phyloP scores from a whole-genome alignment of 108 stramenopile genomes.

The Skeletonema potamos region DNA sequence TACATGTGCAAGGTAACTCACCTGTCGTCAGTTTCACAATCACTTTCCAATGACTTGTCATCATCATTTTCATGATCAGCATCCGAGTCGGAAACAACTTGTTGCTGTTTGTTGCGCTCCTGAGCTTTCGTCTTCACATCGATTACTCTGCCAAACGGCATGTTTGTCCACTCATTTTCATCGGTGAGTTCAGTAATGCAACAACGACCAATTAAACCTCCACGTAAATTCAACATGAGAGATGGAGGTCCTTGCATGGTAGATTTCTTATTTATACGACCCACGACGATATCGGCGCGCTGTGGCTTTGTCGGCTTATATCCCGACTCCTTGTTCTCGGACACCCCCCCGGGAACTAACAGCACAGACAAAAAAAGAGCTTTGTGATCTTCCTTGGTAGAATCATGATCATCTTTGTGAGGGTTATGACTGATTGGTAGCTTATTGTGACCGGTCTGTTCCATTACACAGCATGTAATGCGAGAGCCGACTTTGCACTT shows the following conservation, averaged over 20 bases:
- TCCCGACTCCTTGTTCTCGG: slow-evolving; percentile 18
- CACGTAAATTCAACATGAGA: slow-evolving; percentile 78
- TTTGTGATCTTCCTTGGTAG: slow-evolving; percentile 29
- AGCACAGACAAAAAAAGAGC: slow-evolving; percentile 49
- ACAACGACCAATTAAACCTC: slow-evolving; percentile 74
- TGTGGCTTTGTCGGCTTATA: slow-evolving; percentile 49
- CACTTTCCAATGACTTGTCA: slow-evolving; percentile 2
- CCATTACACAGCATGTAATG: slow-evolving; percentile 62
- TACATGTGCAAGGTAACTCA: background rate
- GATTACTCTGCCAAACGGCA: slow-evolving; percentile 67
- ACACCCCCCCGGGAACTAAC: slow-evolving; percentile 16
- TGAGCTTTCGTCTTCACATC: slow-evolving; percentile 4
- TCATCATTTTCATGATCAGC: slow-evolving; percentile 46
- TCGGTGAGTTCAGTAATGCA: slow-evolving; percentile 83
- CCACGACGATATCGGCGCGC: slow-evolving; percentile 66
- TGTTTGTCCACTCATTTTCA: slow-evolving; percentile 83
- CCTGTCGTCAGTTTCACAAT: slow-evolving; percentile 4
- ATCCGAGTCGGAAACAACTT: slow-evolving; percentile 38
- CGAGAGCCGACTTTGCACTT: slow-evolving; percentile 58
- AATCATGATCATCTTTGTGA: slow-evolving; percentile 23
- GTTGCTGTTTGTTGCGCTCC: slow-evolving; percentile 9
- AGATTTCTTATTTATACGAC: slow-evolving; percentile 56
- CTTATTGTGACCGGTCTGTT: slow-evolving; percentile 39
- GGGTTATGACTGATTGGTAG: slow-evolving; percentile 13
- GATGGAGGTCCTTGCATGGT: slow-evolving; percentile 59